phyloP scores from a whole-genome alignment of 73 alveolate species.

The Tetrahymena thermophila region DNA sequence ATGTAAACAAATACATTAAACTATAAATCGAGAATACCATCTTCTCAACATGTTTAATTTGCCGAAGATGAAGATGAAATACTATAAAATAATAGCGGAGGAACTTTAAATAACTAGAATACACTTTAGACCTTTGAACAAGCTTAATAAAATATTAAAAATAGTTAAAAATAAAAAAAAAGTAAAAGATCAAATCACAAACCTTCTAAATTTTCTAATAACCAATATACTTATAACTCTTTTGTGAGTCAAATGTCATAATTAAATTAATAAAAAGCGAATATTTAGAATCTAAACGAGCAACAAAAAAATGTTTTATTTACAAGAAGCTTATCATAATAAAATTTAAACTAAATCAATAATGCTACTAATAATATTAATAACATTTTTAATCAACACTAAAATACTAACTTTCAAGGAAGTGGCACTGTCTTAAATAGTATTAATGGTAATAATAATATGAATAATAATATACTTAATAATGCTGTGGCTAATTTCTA shows the following conservation, averaged over 20 bases:
- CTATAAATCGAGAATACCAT: not conserved
- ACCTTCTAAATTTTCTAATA: not conserved
- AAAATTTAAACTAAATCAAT: not conserved
- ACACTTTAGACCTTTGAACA: not conserved
- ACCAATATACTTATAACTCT: not conserved
- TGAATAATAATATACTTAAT: not conserved
- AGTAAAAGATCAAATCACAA: not conserved
- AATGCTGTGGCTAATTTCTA: not conserved
- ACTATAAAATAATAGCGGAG: not conserved
- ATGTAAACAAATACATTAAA: not conserved
- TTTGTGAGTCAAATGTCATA: not conserved
- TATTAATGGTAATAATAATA: not conserved
- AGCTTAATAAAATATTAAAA: not conserved
- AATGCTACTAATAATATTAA: not conserved
- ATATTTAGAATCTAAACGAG: not conserved
- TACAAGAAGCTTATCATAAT: not conserved
- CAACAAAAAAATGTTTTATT: not conserved
- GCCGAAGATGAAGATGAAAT: not conserved
- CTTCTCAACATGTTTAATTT: not conserved
- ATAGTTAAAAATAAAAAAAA: not conserved
- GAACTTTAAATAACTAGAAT: not conserved
- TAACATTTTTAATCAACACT: not conserved
- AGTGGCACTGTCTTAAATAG: not conserved
- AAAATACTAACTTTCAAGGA: not conserved
- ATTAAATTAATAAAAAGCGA: not conserved